Evolutionary conservation across 1,284 basidiomycete species (phyloP).

Genomic region (Leucoagaricus sp.): DNA sequence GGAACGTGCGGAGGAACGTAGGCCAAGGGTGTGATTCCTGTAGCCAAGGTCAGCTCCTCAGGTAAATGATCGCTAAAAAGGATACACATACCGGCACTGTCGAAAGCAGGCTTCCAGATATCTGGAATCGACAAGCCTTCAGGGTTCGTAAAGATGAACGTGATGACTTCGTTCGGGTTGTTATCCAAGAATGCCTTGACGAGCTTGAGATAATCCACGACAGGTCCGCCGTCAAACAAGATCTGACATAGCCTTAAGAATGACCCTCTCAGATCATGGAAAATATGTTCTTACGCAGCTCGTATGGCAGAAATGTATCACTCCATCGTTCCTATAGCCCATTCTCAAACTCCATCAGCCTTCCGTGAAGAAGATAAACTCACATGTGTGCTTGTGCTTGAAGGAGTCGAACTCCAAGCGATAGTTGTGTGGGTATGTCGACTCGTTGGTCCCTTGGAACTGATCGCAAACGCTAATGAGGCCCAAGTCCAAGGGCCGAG

Average conservation of each 20-base stretch:
- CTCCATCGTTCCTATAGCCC: slow-evolving; percentile 30
- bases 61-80: background rate
- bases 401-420: slow-evolving; percentile 69
- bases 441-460: slow-evolving; percentile 64
- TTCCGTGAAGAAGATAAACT: background rate
- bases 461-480: slow-evolving; percentile 21
- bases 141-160: slow-evolving; percentile 72
- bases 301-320: slow-evolving; percentile 72
- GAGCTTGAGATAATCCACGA: slow-evolving; percentile 58
- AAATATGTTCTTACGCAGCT: slow-evolving; percentile 24
- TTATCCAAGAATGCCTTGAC: slow-evolving; percentile 66
- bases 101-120: slow-evolving; percentile 60
- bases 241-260: slow-evolving; percentile 11
- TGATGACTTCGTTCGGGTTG: slow-evolving; percentile 77
- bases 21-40: slow-evolving; percentile 55
- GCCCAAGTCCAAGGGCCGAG: background rate
- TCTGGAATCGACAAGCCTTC: slow-evolving; percentile 54
- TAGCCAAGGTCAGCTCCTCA: background rate
- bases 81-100: slow-evolving; percentile 34
- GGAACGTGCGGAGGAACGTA: slow-evolving; percentile 62
- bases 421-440: slow-evolving; percentile 59
- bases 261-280: slow-evolving; percentile 1
- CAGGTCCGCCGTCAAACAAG: slow-evolving; percentile 66
- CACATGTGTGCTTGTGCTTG: slow-evolving; percentile 71
- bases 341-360: background rate